Evolutionary conservation across 2,329 filamentous ascomycete species (phyloP), one percentile per base, ranked within the genome.

Genomic region (Nigrospora sphaerica): DNA sequence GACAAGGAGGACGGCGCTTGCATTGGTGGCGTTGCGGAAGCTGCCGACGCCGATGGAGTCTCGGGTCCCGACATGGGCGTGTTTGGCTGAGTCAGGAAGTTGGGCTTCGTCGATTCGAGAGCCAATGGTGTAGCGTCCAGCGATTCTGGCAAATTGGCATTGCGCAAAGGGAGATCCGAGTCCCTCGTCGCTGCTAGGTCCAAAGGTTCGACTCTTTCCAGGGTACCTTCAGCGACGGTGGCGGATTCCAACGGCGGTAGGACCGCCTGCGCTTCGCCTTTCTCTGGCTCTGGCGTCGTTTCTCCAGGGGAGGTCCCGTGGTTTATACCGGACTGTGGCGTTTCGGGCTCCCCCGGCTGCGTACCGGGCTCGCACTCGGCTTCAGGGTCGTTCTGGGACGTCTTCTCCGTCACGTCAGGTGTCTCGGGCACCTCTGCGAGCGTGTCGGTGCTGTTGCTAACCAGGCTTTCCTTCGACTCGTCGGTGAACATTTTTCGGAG

Each of bases 401-500:
- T 62, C 35, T 64, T 71, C 44, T 78, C 77, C 10, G 73, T 70
- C 12, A 67, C 62, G 48, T 78, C 75, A 6, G 72, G 69, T 2
- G 72, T 68, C 18, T 85, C 82, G 9, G 72, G 69, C 3, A 74
- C 72, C 19, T 85, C 81, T 7, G 72, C 68, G 3, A 73, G 72
- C 37, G 86, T 81, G 42, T 95, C 89, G 12, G 79, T 80, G 10
- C 23, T 28, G 23, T 28, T 28, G 7, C 85, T 81, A 6, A 76
- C 74, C 14, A 91, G 69, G 1, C 87, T 86, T 48, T 88, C 84
- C 49, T 86, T 85, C 3, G 88, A 90, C 52, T 91, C 88, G 56
- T 97, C 91, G 9, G 92, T 81, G 61, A 98, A 98, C 63, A 98
- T 88, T 63, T 95, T 95, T 62, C 88, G 92, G 47, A 98, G 73